Percentiles rank a stretch among this genome's conserved stretches.
Conservation (phyloP, 192 early-diverging fungal species). For the Spinellus fusiger region DNA sequence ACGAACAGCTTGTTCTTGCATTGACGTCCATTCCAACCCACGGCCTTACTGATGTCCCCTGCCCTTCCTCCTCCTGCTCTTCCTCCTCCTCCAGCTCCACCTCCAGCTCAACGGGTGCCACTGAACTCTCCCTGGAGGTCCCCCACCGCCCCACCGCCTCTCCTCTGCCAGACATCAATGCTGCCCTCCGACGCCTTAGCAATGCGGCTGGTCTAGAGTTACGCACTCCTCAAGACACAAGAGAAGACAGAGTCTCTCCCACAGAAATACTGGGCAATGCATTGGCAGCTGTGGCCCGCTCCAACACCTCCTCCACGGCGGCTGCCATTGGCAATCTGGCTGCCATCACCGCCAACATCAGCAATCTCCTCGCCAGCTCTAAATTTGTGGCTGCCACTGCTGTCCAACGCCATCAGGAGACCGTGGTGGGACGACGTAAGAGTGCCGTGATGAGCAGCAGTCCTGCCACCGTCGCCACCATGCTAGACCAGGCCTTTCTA, state of each 20-base stretch:
- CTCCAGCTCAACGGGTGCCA: background rate
- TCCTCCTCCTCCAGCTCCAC: background rate
- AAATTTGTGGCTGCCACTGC: conserved; percentile 4
- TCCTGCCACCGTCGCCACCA: background rate
- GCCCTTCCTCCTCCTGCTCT: background rate
- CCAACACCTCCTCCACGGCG: background rate
- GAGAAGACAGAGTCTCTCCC: background rate
- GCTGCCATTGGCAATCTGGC: conserved; percentile 18
- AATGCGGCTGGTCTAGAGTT: background rate
- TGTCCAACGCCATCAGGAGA: background rate
- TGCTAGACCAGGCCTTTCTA: conserved; percentile 5
- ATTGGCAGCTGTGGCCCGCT: conserved; percentile 12
- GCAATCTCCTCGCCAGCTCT: background rate
- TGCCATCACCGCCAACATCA: conserved; percentile 19
- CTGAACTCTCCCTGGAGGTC: conserved; percentile 4
- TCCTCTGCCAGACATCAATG: conserved; percentile 15
- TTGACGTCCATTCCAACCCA: conserved; percentile 3
- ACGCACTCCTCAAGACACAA: background rate
- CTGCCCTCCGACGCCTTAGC: conserved; percentile 10
- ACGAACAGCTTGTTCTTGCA: conserved; percentile 13
- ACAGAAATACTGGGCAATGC: conserved; percentile 22
- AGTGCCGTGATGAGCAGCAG: background rate
- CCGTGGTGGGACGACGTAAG: conserved; percentile 1
- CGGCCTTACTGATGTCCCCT: background rate
- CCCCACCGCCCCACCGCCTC: background rate